Base-by-base conservation (phyloP, 192 early-diverging fungal genomes). In the Entomortierella lignicola region DNA sequence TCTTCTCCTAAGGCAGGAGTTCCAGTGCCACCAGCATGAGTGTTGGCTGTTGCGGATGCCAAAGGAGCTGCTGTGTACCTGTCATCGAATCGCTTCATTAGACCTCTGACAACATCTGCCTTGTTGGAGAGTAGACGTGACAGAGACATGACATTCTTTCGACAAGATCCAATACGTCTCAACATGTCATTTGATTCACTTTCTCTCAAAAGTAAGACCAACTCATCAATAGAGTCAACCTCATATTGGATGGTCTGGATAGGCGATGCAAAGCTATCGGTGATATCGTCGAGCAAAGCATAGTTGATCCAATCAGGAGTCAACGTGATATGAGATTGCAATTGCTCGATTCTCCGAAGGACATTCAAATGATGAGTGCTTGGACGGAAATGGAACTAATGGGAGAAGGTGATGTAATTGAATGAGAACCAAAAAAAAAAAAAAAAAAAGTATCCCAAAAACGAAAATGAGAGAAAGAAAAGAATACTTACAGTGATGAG, bases 231-330 rank as follows among this genome's bases (percentile, higher is more conserved):
- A 0, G 90, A 86, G 63, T 97, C 96, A 3, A 99, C 98, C 72
- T 98, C 97, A 60, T 94, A 88, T 84, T 99, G 97, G 74, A 99
- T 93, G 8, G 89, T 80, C 48, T 89, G 87, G 60, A 98, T 85
- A 17, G 96, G 84, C 12, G 97, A 96, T 29, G 94, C 92, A 75
- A 98, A 95, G 21, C 89, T 87, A 71, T 99, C 98, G 5, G 94
- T 96, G 63, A 99, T 93, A 69, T 97, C 96, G 83, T 99, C 97
- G 67, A 99, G 88, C 15, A 99, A 72, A 1, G 95, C 95, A 65
- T 99, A 99, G 84, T 94, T 95, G 60, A 99, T 92, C 97, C 97
- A 99, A 81, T 99, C 96, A 73, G 95, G 92, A 17, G 92, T 95
- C 8, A 98, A 89, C 27, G 90, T 89, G 32, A 96, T 90, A 67